Evolutionary conservation across 306 rosid genomes (phyloP).

Genomic region (Spatholobus suberectus): DNA sequence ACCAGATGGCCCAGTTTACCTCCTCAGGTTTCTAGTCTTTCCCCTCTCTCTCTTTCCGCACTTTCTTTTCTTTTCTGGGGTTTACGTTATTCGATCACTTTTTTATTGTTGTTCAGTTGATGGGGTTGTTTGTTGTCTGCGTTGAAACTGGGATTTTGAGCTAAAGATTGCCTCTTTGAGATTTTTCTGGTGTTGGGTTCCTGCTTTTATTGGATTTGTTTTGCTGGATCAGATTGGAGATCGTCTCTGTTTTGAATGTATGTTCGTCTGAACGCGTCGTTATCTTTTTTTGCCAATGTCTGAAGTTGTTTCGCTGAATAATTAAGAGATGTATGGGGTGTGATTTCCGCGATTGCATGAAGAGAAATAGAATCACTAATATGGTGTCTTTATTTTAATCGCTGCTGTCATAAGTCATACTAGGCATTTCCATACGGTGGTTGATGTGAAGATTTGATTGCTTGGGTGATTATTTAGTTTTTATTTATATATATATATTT

Average conservation of each 20-base stretch:
- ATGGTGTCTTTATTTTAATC: conserved; percentile 1
- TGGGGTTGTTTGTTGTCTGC: conserved; percentile 25
- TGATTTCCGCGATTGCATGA: conserved; percentile 18
- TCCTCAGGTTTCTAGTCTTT: conserved; percentile 54
- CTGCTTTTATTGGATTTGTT: background rate
- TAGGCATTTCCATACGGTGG: background rate
- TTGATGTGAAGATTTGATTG: conserved; percentile 19
- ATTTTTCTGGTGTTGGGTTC: conserved; percentile 17
- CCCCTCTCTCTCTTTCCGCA: background rate
- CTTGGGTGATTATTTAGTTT: background rate
- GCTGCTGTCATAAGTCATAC: background rate
- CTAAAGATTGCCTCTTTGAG: conserved; percentile 54
- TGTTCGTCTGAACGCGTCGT: background rate
- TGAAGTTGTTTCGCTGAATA: background rate
- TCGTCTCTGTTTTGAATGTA: background rate
- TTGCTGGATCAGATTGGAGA: conserved; percentile 20
- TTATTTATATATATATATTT: background rate
- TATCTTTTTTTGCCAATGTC: background rate
- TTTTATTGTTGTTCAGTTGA: background rate
- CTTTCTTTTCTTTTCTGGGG: background rate
- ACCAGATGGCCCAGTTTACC: conserved; percentile 57
- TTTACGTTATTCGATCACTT: background rate
- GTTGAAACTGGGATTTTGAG: conserved; percentile 33
- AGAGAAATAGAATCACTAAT: conserved; percentile 18
- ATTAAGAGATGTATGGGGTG: background rate